Evolutionary conservation across 2,329 filamentous ascomycete species (phyloP).

Genomic region (Dothideomycetes sp.): DNA sequence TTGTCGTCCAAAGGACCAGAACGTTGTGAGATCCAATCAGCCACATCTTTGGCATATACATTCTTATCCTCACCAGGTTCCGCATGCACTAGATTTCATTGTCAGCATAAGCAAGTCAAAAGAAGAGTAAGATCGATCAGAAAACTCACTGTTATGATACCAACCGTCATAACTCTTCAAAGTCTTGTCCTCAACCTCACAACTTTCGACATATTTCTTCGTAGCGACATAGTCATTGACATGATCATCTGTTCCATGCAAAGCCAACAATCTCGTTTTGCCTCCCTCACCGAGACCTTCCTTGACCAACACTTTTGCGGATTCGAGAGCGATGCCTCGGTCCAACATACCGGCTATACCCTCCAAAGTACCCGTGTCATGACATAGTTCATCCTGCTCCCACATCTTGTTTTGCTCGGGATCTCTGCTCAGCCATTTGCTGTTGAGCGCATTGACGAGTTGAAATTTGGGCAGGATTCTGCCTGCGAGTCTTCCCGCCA

Average conservation of each 20-base stretch:
- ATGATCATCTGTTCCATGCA: conserved; percentile 67
- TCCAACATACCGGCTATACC: conserved; percentile 70
- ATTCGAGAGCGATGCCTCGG: conserved; percentile 53
- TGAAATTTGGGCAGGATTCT: conserved; percentile 59
- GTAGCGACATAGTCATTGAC: conserved; percentile 58
- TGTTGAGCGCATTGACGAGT: conserved; percentile 56
- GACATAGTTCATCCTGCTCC: conserved; percentile 59
- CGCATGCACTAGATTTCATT: conserved; percentile 22
- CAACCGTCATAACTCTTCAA: conserved; percentile 68
- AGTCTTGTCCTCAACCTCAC: conserved; percentile 55
- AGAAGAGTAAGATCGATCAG: no score
- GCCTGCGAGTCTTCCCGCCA: conserved; percentile 57
- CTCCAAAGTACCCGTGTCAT: conserved; percentile 79
- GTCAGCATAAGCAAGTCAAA: background rate
- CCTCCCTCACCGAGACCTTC: conserved; percentile 39
- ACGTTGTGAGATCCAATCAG: conserved; percentile 26
- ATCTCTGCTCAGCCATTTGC: conserved; percentile 59
- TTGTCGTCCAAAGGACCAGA: background rate
- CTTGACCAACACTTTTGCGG: conserved; percentile 41
- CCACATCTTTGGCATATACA: conserved; percentile 25
- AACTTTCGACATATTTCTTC: conserved; percentile 52
- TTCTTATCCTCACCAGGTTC: conserved; percentile 29
- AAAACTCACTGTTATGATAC: conserved; percentile 59
- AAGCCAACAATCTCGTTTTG: conserved; percentile 60
- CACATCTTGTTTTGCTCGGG: conserved; percentile 52